A percentile compares a stretch with the other conserved stretches of the same genome.
phyloP scores from a whole-genome alignment of 208 protist genomes.

The Trypanosoma rangeli region DNA sequence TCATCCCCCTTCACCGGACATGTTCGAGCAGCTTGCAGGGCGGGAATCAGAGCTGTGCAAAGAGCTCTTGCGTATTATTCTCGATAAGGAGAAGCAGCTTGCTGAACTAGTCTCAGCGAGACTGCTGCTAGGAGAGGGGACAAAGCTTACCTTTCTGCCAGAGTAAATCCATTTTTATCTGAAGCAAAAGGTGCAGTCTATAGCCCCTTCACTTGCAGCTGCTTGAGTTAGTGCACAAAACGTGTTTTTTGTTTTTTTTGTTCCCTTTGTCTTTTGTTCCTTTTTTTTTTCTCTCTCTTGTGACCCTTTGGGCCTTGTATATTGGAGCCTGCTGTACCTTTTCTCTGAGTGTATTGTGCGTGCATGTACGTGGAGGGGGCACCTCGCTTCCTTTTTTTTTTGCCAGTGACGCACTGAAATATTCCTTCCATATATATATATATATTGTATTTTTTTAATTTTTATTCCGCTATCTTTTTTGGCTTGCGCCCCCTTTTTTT shows the following conservation, averaged over 20 bases:
- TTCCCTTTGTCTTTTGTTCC: constrained; percentile 3
- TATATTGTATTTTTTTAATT: constrained; percentile 2
- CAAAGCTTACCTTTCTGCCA: background rate
- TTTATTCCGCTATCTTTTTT: background rate
- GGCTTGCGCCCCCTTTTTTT: background rate
- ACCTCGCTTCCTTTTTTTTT: constrained; percentile 7
- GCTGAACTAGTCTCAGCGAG: constrained; percentile 45
- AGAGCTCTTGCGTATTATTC: constrained; percentile 65
- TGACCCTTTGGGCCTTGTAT: too few species aligned
- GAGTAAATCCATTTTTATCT: background rate
- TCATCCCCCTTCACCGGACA: constrained; percentile 8
- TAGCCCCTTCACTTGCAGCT: background rate
- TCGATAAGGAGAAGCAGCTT: constrained; percentile 75
- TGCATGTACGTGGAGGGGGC: background rate
- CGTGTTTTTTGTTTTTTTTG: background rate
- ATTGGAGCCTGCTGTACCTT: constrained; percentile 7
- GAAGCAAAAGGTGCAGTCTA: background rate
- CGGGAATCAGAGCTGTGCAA: constrained; percentile 30
- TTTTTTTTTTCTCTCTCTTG: background rate
- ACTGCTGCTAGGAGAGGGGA: constrained; percentile 10
- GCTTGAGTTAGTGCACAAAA: background rate
- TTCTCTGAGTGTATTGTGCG: background rate
- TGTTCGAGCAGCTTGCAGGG: constrained; percentile 21
- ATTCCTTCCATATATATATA: constrained; percentile 12
- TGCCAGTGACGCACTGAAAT: background rate